phyloP scores from a whole-genome alignment of 257 asterid genomes.

The Solanum dulcamara region DNA sequence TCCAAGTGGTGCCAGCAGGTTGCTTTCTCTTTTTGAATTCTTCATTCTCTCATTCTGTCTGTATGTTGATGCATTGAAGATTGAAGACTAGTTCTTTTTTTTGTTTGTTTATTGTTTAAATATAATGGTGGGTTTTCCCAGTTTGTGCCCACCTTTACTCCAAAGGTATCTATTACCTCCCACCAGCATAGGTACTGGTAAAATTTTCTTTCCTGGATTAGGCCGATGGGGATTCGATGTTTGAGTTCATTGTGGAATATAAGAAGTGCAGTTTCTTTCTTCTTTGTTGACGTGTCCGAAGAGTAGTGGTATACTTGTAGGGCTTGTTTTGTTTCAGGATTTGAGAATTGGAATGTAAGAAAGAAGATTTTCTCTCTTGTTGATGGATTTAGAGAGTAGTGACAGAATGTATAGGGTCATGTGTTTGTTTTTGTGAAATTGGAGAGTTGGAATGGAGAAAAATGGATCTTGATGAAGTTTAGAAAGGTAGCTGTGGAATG shows the following conservation, averaged over 20 bases:
- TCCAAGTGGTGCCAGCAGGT: constrained; percentile 99
- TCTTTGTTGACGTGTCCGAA: not conserved
- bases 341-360: not conserved
- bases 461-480: not conserved
- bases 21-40: not conserved
- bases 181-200: not conserved
- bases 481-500: not conserved
- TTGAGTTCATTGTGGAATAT: not conserved
- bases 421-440: not conserved
- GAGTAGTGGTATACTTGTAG: not conserved
- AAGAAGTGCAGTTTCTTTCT: not conserved
- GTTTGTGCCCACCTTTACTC: not conserved
- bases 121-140: not conserved
- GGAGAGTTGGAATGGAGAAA: not conserved
- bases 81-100: not conserved
- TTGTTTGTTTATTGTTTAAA: not conserved
- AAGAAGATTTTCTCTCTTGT: not conserved
- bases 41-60: not conserved
- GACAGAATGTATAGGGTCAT: not conserved
- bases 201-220: not conserved
- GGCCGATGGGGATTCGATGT: not conserved
- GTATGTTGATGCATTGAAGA: not conserved
- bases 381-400: not conserved
- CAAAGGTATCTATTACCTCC: not conserved
- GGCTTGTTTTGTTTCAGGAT: not conserved